Evolutionary conservation across 768 basidiomycete species (phyloP).

Genomic region (Mycena filopes): DNA sequence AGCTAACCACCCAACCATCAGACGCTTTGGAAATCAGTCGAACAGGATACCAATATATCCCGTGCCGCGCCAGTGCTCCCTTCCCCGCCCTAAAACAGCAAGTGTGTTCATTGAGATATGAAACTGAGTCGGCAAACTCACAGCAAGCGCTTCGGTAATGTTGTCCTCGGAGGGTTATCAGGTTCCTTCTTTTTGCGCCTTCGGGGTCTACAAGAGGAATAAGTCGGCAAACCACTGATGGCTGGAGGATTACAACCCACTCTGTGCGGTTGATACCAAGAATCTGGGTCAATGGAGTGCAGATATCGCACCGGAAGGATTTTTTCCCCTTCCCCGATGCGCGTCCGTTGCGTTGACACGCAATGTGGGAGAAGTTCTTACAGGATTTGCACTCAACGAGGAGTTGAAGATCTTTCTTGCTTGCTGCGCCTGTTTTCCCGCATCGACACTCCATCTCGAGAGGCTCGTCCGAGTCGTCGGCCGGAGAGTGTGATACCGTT

Average conservation of each 20-base stretch:
- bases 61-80: background rate
- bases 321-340: background rate
- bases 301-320: background rate
- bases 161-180: background rate
- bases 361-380: background rate
- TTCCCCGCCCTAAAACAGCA: background rate
- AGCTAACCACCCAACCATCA: background rate
- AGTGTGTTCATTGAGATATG: no score
- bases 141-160: background rate
- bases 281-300: background rate
- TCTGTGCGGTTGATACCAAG: background rate
- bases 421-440: background rate
- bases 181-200: background rate
- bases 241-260: background rate
- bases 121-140: background rate
- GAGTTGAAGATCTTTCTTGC: no score
- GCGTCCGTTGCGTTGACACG: background rate
- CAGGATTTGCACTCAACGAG: background rate
- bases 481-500: no score
- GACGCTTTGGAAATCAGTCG: background rate
- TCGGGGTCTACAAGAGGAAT: background rate
- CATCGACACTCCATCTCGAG: background rate
- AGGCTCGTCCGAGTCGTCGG: background rate
- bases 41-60: slow-evolving; percentile 2
- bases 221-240: background rate